Evolutionary conservation across 169 alveolate species (phyloP), one percentile per base, ranked within the genome.

Genomic region (Theileria sp.): DNA sequence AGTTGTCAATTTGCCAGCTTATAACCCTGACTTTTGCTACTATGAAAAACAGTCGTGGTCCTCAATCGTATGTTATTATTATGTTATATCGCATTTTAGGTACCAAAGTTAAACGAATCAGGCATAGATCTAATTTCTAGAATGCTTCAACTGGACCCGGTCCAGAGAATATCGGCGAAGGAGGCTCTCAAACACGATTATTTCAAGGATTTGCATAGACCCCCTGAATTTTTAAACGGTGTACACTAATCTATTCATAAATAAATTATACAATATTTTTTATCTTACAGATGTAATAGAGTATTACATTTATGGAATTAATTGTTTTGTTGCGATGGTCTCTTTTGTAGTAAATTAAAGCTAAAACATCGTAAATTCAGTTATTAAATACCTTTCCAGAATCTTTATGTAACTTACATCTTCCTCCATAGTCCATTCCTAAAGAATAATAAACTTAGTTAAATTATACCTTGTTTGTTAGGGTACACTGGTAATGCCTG

Each of bases 131-230:
- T 96, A 77, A 92, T 95, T n/a, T 88, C 95, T 38, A 84, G 81
- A 75, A 96, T 97, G 99, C 93, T 97, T 56, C 92, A 92, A 61
- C 94, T 92, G 56, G 98, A 97, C 70, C 98, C 99, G 38, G 87
- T 89, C 77, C 93, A 96, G 92, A 92, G 99, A 75, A 97, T 97
- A n/a, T 89, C 98, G 21, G 99, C 99, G 13, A 94, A 91, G 78
- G 96, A 93, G 61, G 99, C 99, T 58, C 90, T 96, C 87, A 94
- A 92, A 54, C 99, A 97, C 88, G 96, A 96, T 12, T 97, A 95
- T 86, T 97, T 97, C 87, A 88, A 93, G 69, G 98, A 95, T 61
- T 69, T 95, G 34, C 62, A 81, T 13, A 88, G 82, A 21, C 28
- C 69, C n/a, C 15, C 36, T 8, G 62, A 51, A 15, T 69, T 50